Base-by-base conservation (phyloP, 2,329 filamentous ascomycete species). In the Beauveria scarabaeidicola region DNA sequence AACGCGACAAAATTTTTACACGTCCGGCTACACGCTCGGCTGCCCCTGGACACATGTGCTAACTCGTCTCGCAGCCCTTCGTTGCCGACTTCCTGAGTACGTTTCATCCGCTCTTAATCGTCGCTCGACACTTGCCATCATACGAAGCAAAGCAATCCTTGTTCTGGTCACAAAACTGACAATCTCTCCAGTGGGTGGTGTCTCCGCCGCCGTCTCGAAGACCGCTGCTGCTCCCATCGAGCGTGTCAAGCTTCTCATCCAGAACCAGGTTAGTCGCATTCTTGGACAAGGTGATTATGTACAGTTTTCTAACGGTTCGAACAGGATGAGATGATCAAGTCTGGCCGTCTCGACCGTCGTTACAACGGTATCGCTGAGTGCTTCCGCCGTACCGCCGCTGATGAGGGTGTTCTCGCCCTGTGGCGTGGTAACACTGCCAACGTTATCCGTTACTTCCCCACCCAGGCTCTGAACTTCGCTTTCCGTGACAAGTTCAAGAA, bases 401-500 rank as follows among this genome's bases (percentile, higher is more conserved):
- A 89, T 68, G 94, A 99, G 86, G 94, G 94, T 90, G 81, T 94
- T 72, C 87, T 94, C 79, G 87, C 93, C 68, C 86, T 99, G 73
- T 99, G 94, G 94, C 88, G 94, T 87, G 94, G 94, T 82, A 99
- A 99, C 91, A 99, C 94, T 77, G 94, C 94, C 91, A 99, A 99
- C 89, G 94, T 99, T 81, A 96, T 99, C 86, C 94, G 94, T 89
- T 99, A 99, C 86, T 99, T 99, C 91, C 94, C 94, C 72, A 99
- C 94, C 79, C 94, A 99, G 87, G 94, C 94, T 74, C 85, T 99
- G 79, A 99, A 99, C 92, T 99, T 99, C 77, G 94, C 94, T 78
- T 99, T 99, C 94, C 94, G 94, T 81, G 94, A 99, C 81, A 97
- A 95, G 88, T 99, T 97, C 91, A 99, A 99, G 91, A 85, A 89